These are phyloP conservation scores for Xylaria sp. DNA, from an alignment of 2,329 filamentous ascomycete species.

Conservation along the genomic window DNA sequence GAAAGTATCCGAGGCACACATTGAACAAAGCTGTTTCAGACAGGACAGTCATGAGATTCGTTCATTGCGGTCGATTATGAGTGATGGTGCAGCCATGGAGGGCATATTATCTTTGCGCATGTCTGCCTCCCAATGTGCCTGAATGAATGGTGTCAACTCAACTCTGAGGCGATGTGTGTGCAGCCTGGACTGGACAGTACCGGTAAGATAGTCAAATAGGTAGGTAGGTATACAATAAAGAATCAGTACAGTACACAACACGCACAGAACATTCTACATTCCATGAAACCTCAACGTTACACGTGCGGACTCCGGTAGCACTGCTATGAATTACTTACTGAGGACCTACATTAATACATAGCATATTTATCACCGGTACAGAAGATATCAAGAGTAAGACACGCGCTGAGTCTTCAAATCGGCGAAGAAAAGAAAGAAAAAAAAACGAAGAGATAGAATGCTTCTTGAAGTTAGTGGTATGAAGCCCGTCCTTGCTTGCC, in stretches of 20 bases:
- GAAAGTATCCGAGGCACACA: background rate
- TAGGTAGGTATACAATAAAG: too few relatives aligned
- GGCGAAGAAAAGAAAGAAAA: background rate
- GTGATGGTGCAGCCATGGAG: background rate
- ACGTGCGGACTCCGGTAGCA: too few relatives aligned
- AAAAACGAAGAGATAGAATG: background rate
- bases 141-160: background rate
- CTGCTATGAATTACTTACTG: background rate
- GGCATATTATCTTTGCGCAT: background rate
- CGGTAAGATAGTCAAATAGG: too few relatives aligned
- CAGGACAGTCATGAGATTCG: background rate
- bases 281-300: too few relatives aligned
- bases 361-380: background rate
- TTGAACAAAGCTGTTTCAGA: background rate
- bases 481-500: background rate
- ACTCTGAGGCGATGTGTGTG: background rate
- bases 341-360: background rate
- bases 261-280: too few relatives aligned
- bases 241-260: too few relatives aligned
- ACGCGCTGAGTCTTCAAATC: background rate
- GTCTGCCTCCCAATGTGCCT: background rate
- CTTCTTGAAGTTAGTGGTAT: conserved; percentile 17
- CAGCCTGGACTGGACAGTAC: background rate
- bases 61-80: background rate
- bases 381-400: background rate